Evolutionary conservation across 208 protist genomes (phyloP), one percentile per base, ranked within the genome.

Genomic region (Leishmania braziliensis): DNA sequence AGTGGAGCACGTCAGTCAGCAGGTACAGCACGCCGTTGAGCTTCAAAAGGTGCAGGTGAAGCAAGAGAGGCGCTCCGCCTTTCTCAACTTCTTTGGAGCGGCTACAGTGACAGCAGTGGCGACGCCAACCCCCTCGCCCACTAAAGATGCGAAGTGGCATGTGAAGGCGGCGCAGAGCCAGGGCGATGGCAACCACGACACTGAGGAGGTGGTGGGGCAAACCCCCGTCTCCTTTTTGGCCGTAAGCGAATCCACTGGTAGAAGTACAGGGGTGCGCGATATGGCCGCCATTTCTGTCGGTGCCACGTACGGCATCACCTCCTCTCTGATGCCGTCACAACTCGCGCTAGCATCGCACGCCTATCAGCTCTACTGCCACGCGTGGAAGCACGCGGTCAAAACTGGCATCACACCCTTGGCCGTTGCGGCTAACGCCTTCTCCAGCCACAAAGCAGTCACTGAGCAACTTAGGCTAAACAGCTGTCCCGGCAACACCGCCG

Each of bases 41-140:
- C 6, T 53, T 29, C 51, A 75, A 26, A 63, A 78, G n/a, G 58
- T 5, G 18, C 60, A 73, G 66, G 36, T 48, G 5, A 63, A 69
- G 72, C 71, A 83, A 53, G 68, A 72, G 62, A 86, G 82, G 74
- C 51, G 75, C 10, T 73, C 48, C 3, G 72, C 68, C 53, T 89
- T 89, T 48, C 79, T 89, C 26, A 78, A 78, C 18, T 86, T 89
- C 56, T 89, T 89, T 60, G 86, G 86, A 3, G 79, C 86, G 29
- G 86, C 86, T 23, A 78, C 80, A 8, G 78, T n/a, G 29, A 18
- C 36, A 29, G 29, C 36, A 29, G 9, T 26, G 56, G 2, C n/a
- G 33, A 18, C 54, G 39, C 36, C 36, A 39, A 50, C 56, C 51
- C 53, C 56, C 12, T 29, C 56, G 36, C 36, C 74, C 14, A 63